Percentiles rank a stretch among this genome's conserved stretches.
Conservation (phyloP, 139 green algal genomes). For the Chlorella vulgaris region DNA sequence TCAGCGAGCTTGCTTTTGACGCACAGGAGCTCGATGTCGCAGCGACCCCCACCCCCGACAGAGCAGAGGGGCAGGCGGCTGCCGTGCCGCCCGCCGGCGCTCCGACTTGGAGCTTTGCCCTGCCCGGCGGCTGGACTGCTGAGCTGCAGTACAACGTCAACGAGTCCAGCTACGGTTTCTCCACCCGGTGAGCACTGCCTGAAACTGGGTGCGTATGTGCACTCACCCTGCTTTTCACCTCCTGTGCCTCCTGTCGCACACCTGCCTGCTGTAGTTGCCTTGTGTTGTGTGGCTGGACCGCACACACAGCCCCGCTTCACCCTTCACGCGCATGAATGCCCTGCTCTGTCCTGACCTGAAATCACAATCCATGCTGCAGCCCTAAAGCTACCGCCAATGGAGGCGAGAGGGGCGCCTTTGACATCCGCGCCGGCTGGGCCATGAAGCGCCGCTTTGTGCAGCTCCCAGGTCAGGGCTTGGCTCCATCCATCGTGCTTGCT, state of each 20-base stretch:
- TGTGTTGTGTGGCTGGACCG: neutral
- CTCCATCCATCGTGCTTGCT: neutral
- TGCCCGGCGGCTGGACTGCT: neutral
- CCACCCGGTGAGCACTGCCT: neutral
- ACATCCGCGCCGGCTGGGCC: conserved; percentile 2
- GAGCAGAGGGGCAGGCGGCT: neutral
- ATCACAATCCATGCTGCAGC: too few relatives aligned
- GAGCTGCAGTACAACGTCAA: neutral
- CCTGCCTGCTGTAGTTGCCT: neutral
- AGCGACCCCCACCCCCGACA: neutral
- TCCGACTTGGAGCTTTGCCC: neutral
- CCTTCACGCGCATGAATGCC: too few relatives aligned
- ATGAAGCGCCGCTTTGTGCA: neutral
- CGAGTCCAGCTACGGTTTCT: neutral
- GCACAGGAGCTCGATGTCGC: neutral
- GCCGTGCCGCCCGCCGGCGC: neutral
- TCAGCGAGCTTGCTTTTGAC: neutral
- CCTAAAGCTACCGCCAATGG: neutral
- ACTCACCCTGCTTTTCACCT: too few relatives aligned
- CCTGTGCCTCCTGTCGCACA: too few relatives aligned
- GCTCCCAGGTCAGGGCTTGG: neutral
- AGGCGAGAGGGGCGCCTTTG: neutral
- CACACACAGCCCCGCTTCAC: too few relatives aligned
- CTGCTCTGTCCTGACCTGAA: too few relatives aligned
- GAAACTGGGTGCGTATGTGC: too few relatives aligned